A percentile compares a stretch with the other conserved stretches of the same genome.
Conservation (phyloP, 202 grass and related monocot genomes). For the Bolboschoenoplectus hybrid region DNA sequence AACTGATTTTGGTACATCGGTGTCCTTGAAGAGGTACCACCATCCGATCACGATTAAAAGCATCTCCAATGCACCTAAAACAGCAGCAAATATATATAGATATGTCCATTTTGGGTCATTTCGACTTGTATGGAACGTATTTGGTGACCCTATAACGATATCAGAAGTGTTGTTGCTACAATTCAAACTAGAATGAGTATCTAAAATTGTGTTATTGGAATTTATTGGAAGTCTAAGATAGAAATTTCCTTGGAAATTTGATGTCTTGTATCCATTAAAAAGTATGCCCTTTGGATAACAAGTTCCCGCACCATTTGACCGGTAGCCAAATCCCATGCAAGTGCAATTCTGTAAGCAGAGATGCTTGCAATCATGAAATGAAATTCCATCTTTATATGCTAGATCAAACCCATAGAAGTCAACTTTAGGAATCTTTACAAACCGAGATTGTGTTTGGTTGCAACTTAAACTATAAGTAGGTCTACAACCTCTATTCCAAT, state of each 20-base stretch:
- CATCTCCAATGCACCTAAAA: constrained; percentile 55
- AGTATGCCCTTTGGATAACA: constrained; percentile 64
- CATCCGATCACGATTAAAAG: constrained; percentile 58
- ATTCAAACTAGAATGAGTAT: constrained; percentile 39
- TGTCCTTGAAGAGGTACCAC: constrained; percentile 65
- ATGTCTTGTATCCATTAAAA: constrained; percentile 63
- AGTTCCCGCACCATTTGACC: constrained; percentile 34
- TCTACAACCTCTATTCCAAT: constrained; percentile 51
- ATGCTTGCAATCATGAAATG: constrained; percentile 54
- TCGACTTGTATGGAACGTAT: constrained; percentile 49
- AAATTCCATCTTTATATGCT: constrained; percentile 19
- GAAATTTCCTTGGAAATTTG: constrained; percentile 47
- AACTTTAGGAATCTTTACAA: constrained; percentile 51
- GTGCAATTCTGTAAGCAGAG: constrained; percentile 49
- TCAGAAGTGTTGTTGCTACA: constrained; percentile 41
- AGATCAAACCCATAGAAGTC: constrained; percentile 78
- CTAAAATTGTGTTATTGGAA: constrained; percentile 36
- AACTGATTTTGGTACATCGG: constrained; percentile 63
- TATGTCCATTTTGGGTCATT: constrained; percentile 47
- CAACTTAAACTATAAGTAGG: constrained; percentile 37
- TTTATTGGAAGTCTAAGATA: constrained; percentile 68
- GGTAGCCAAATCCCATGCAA: constrained; percentile 58
- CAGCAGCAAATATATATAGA: constrained; percentile 54
- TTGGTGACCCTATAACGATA: constrained; percentile 43
- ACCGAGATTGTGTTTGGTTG: constrained; percentile 48